Evolutionary conservation across 495 filamentous ascomycete species (phyloP).

Genomic region (Tuber melanosporum): DNA sequence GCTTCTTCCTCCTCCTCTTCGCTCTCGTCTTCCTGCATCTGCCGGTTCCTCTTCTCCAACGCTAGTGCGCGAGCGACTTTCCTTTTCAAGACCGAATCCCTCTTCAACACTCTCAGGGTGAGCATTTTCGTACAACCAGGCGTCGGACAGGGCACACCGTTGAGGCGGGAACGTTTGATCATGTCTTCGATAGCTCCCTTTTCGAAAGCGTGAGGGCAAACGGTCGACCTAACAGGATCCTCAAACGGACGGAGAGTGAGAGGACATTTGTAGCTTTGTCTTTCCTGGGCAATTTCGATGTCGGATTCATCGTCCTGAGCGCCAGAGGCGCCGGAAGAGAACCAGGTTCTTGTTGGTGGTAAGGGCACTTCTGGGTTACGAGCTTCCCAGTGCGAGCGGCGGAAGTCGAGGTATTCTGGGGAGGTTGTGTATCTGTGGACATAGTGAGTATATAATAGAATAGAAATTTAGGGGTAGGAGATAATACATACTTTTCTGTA

Average conservation of each 20-base stretch:
- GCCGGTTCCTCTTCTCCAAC: constrained; percentile 12
- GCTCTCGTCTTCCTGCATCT: constrained; percentile 16
- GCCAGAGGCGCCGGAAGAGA: constrained; percentile 8
- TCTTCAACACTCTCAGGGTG: constrained; percentile 10
- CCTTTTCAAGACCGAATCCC: constrained; percentile 23
- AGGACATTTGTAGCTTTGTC: constrained; percentile 32
- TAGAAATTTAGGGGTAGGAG: background rate
- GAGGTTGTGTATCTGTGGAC: constrained; percentile 17
- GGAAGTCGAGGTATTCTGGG: constrained; percentile 31
- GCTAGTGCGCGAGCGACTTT: constrained; percentile 16
- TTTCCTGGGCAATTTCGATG: constrained; percentile 36
- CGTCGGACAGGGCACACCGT: constrained; percentile 21
- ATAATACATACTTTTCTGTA: constrained; percentile 15
- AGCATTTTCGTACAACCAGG: constrained; percentile 26
- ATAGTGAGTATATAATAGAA: constrained; percentile 3
- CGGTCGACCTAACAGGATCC: constrained; percentile 27
- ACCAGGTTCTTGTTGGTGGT: constrained; percentile 27
- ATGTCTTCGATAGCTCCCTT: constrained; percentile 20
- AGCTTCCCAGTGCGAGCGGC: constrained; percentile 29
- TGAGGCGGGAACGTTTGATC: background rate
- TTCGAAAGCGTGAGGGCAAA: constrained; percentile 36
- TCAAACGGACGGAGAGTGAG: constrained; percentile 29
- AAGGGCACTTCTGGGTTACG: constrained; percentile 27
- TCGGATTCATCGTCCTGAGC: constrained; percentile 14
- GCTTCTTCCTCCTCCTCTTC: constrained; percentile 15